phyloP scores from a whole-genome alignment of 2,329 filamentous ascomycete species.

The Trichoderma oligosporum region DNA sequence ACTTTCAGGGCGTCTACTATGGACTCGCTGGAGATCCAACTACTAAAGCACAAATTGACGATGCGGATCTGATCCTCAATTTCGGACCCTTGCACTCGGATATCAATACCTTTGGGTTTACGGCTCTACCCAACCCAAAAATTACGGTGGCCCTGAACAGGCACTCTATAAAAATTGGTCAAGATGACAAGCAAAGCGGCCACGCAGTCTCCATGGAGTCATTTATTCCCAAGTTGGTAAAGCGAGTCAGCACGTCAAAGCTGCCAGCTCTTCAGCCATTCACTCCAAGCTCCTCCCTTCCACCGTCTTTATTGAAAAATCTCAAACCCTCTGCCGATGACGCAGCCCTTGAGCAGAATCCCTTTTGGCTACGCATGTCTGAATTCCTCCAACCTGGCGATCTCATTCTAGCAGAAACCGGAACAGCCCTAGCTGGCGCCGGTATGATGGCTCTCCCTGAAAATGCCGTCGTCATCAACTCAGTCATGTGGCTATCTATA shows the following conservation, averaged over 20 bases:
- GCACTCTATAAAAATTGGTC: not conserved
- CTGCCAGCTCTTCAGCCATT: slow-evolving; percentile 25
- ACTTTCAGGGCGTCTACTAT: slow-evolving; percentile 48
- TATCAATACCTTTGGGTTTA: slow-evolving; percentile 42
- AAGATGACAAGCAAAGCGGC: slow-evolving; percentile 19
- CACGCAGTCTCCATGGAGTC: slow-evolving; percentile 30
- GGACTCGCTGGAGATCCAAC: slow-evolving; percentile 38
- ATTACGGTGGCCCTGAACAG: slow-evolving; percentile 32
- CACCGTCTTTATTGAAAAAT: slow-evolving; percentile 11
- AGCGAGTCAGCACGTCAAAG: slow-evolving; percentile 29
- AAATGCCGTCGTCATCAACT: slow-evolving; percentile 45
- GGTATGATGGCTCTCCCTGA: slow-evolving; percentile 48
- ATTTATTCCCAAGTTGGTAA: slow-evolving; percentile 26
- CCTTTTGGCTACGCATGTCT: slow-evolving; percentile 45
- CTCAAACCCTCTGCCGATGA: slow-evolving; percentile 19
- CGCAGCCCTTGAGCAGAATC: slow-evolving; percentile 44
- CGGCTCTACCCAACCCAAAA: slow-evolving; percentile 35
- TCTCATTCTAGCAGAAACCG: slow-evolving; percentile 55
- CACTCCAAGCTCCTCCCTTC: slow-evolving; percentile 28
- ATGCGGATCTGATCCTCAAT: slow-evolving; percentile 43
- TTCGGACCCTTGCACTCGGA: slow-evolving; percentile 46
- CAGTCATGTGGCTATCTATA: slow-evolving; percentile 56
- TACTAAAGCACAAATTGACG: slow-evolving; percentile 36
- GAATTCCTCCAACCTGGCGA: slow-evolving; percentile 49
- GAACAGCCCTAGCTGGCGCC: slow-evolving; percentile 53